Evolutionary conservation across 139 green algal species (phyloP).

Genomic region (Picocystis salinarum): DNA sequence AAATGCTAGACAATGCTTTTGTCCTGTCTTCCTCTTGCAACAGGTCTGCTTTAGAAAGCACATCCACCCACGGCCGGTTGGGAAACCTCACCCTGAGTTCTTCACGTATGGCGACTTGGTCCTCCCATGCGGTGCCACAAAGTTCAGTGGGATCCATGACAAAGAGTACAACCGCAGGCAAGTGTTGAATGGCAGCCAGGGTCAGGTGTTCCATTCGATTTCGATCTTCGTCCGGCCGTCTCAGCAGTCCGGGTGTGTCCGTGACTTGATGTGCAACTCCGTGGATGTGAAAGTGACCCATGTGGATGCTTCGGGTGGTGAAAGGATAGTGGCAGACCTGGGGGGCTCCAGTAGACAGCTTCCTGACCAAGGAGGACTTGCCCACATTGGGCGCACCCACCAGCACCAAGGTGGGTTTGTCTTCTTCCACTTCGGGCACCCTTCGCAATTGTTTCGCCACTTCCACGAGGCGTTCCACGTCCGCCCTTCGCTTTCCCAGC

Average conservation of each 20-base stretch:
- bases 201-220: constrained; percentile 93
- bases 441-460: constrained; percentile 20
- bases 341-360: constrained; percentile 50
- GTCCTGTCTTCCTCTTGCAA: constrained; percentile 23
- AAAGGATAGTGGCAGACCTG: constrained; percentile 96
- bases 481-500: neutral
- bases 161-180: constrained; percentile 71
- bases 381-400: constrained; percentile 84
- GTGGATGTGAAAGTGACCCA: constrained; percentile 92
- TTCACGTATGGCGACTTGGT: constrained; percentile 12
- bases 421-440: constrained; percentile 66
- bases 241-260: constrained; percentile 85
- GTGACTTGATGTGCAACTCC: constrained; percentile 65
- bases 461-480: constrained; percentile 1
- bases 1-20: neutral
- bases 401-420: constrained; percentile 60
- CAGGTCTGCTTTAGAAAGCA: constrained; percentile 80
- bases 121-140: constrained; percentile 55
- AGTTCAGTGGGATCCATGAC: constrained; percentile 76
- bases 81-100: constrained; percentile 47
- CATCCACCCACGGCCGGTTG: constrained; percentile 71
- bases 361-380: constrained; percentile 74
- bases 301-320: constrained; percentile 86
- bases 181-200: constrained; percentile 60
- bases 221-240: constrained; percentile 43